Conservation (phyloP, 2,329 filamentous ascomycete genomes). For the Harringtonia aguacate region DNA sequence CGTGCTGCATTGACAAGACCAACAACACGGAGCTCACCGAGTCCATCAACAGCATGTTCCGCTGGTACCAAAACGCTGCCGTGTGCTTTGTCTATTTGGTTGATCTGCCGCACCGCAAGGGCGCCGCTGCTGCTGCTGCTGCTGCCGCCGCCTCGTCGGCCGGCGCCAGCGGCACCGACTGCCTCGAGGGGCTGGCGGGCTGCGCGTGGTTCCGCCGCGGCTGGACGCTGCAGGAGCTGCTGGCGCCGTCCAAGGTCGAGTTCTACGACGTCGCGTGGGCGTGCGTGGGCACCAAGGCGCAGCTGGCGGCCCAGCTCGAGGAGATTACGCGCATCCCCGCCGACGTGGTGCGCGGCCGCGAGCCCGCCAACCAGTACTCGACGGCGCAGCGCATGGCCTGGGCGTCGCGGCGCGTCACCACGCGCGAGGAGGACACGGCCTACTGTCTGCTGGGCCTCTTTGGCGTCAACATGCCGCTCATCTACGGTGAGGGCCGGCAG, state of each 20-base stretch:
- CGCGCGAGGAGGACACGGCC: slow-evolving; percentile 10
- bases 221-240: slow-evolving; percentile 14
- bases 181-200: too few species aligned
- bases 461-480: slow-evolving; percentile 11
- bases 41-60: slow-evolving; percentile 13
- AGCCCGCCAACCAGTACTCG: neutral
- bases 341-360: neutral
- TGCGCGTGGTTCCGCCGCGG: slow-evolving; percentile 12
- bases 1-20: slow-evolving; percentile 13
- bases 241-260: slow-evolving; percentile 7
- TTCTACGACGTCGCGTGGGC: slow-evolving; percentile 10
- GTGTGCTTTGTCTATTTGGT: slow-evolving; percentile 8
- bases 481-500: slow-evolving; percentile 12
- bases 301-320: neutral
- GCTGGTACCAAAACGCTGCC: slow-evolving; percentile 8
- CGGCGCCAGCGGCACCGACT: too few species aligned
- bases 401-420: slow-evolving; percentile 10
- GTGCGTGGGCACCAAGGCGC: slow-evolving; percentile 5
- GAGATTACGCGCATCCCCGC: slow-evolving; percentile 8
- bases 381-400: slow-evolving; percentile 11
- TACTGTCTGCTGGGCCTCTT: slow-evolving; percentile 13
- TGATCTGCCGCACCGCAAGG: slow-evolving; percentile 2
- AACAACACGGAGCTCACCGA: slow-evolving; percentile 11
- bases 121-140: too few species aligned
- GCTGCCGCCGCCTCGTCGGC: too few species aligned